Evolutionary conservation across 2,329 filamentous ascomycete genomes (phyloP), one percentile per base, ranked within the genome.

Genomic region (Diaporthe capsici): DNA sequence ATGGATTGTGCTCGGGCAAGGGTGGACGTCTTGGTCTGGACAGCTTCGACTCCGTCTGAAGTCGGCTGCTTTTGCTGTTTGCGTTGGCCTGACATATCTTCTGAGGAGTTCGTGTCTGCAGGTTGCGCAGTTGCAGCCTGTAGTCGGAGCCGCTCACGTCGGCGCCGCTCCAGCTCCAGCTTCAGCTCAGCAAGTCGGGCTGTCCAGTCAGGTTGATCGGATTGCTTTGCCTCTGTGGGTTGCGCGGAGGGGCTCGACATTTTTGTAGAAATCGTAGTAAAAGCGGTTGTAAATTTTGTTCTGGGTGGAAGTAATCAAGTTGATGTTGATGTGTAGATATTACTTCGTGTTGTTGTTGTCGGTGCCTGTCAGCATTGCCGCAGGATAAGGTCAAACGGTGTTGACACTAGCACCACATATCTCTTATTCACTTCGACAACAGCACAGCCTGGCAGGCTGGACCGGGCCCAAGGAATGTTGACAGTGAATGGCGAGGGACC

Each of bases 191-290:
- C 70, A 34, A 42, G 42, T 37, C 39, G 13, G 20, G 20, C 28
- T 12, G 4, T 31, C 55, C 28, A 72, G 42, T 28, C 12, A 20
- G 5, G 0, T 1, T 71, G 17, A 4, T 25, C 28, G n/a, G 53
- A 25, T 12, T n/a, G 39, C 44, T 37, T 51, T n/a, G 28, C 28
- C 31, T 51, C 37, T 12, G 1, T 61, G 7, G 44, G 13, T n/a
- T 61, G 42, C 20, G 28, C 44, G 5, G 22, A 31, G 15, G 47
- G 15, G 47, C 8, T 42, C 17, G 58, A 25, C 58, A 73, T 65
- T 17, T 13, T 65, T 31, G 12, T 5, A 39, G 12, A 31, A n/a
- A 12, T 87, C 0, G 10, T 58, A 7, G 2, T 4, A 25, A 42
- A 37, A n/a, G 1, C 28, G 12, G 25, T 28, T 28, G 47, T n/a